Conservation (phyloP, 352 stramenopile species). For the Pythium aristosporum region DNA sequence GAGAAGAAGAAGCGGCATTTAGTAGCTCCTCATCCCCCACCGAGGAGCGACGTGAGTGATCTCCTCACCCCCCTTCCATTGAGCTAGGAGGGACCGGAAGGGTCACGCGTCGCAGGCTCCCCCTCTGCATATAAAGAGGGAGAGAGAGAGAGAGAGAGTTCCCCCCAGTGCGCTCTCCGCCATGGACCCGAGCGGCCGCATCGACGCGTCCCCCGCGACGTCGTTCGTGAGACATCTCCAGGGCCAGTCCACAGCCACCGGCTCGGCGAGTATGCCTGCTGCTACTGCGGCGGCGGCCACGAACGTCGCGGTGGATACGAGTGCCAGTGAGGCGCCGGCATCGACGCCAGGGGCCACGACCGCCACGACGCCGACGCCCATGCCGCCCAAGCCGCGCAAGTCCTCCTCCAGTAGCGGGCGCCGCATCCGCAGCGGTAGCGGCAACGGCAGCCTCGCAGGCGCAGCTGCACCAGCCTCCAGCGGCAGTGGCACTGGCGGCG, state of each 20-base stretch:
- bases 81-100: no score
- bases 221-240: conserved; percentile 8
- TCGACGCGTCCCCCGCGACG: neutral
- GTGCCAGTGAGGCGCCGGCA: neutral
- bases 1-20: neutral
- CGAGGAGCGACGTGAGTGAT: no score
- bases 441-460: conserved; percentile 37
- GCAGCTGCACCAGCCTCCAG: conserved; percentile 18
- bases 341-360: neutral
- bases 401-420: conserved; percentile 14
- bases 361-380: conserved; percentile 8
- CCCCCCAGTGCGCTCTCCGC: neutral
- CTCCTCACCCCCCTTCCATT: no score
- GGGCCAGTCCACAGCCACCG: no score
- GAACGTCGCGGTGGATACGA: neutral
- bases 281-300: neutral
- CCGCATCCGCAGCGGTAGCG: conserved; percentile 52
- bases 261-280: neutral
- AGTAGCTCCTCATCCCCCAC: no score
- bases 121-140: neutral
- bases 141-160: neutral
- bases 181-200: neutral
- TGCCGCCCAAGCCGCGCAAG: conserved; percentile 43
- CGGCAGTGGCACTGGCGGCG: neutral
- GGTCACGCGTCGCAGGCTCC: neutral